Base-by-base conservation (phyloP, 768 basidiomycete species). In the Xerocomellus amylosporus region DNA sequence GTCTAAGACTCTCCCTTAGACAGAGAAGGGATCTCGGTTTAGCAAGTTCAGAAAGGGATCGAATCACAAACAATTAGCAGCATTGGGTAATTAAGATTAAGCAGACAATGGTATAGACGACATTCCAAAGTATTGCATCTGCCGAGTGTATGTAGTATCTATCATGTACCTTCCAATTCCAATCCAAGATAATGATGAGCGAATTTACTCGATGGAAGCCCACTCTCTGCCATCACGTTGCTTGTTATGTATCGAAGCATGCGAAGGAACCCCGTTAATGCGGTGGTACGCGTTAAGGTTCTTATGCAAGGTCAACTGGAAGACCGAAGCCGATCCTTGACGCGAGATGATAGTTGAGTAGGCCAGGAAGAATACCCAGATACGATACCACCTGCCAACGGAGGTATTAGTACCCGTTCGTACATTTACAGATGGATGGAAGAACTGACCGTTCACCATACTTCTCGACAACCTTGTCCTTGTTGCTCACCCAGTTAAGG, bases 271-370 rank as follows among this genome's bases (percentile, higher is more conserved):
- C 30, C 92, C 93, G 41, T 88, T 84, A 63, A 97, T 81, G 55
- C 97, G 89, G 67, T 93, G 93, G 77, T 86, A 98, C 0, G 87
- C 91, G 68, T 98, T 98, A 60, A 98, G 75, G 79, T 98, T 99
- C 79, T 99, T 99, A 80, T 98, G 96, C 57, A 95, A 74, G 5
- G 95, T 98, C 67, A 99, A 84, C 76, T 98, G 95, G 89, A 96
- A 99, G 39, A 98, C 88, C 0, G 93, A 90, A 8, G 89, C 85
- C 13, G 87, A 78, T 33, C 97, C 97, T 79, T 98, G 91, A 26
- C 92, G 82, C 61, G 87, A 85, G 55, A 77, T 80, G 62, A 99
- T 97, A n/a, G 80, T 81, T 41, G 88, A 86, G 70, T 87, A 96
- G 13, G 95, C 97, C 31, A 99, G 82, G 87, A 99, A 99, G 82